A percentile compares a stretch with the other conserved stretches of the same genome.
phyloP scores from a whole-genome alignment of 2,329 filamentous ascomycete species.

The Lachnellula suecica region DNA sequence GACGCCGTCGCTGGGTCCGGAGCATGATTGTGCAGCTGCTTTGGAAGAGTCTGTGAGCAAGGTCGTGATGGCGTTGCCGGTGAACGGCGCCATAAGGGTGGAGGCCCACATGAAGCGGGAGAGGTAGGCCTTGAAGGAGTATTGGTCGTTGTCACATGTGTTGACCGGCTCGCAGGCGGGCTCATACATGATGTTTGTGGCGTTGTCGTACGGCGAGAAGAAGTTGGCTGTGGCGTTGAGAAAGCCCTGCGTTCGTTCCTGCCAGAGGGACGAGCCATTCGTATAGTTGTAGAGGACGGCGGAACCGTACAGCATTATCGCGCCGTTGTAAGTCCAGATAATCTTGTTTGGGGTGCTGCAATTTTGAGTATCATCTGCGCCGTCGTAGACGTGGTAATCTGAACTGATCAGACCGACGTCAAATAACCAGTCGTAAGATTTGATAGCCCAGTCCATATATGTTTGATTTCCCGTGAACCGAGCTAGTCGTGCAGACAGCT shows the following conservation, averaged over 20 bases:
- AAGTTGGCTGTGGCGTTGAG: slow-evolving; percentile 51
- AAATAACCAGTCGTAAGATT: slow-evolving; percentile 65
- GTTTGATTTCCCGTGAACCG: slow-evolving; percentile 66
- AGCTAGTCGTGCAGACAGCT: slow-evolving; percentile 73
- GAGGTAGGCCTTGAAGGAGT: slow-evolving; percentile 67
- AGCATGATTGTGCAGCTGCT: slow-evolving; percentile 57
- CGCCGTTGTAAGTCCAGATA: slow-evolving; percentile 65
- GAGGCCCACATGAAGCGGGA: slow-evolving; percentile 63
- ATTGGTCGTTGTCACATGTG: slow-evolving; percentile 62
- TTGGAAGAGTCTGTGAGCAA: slow-evolving; percentile 51
- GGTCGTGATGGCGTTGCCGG: slow-evolving; percentile 45
- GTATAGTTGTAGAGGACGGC: slow-evolving; percentile 64
- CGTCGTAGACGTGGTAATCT: slow-evolving; percentile 59
- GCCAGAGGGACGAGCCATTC: slow-evolving; percentile 50
- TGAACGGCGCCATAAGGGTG: slow-evolving; percentile 54
- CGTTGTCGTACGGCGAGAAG: slow-evolving; percentile 51
- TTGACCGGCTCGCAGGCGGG: slow-evolving; percentile 59
- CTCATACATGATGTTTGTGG: slow-evolving; percentile 63
- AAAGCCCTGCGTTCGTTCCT: slow-evolving; percentile 49
- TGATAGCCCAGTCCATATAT: slow-evolving; percentile 65
- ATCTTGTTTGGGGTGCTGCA: slow-evolving; percentile 52
- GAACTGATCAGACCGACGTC: slow-evolving; percentile 56
- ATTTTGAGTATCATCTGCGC: slow-evolving; percentile 49
- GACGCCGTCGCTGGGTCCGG: slow-evolving; percentile 50
- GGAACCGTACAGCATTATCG: slow-evolving; percentile 64